A percentile compares a stretch with the other conserved stretches of the same genome.
Conservation (phyloP, 805 yeast genomes). For the Kodamaea hsintzibuensis region DNA sequence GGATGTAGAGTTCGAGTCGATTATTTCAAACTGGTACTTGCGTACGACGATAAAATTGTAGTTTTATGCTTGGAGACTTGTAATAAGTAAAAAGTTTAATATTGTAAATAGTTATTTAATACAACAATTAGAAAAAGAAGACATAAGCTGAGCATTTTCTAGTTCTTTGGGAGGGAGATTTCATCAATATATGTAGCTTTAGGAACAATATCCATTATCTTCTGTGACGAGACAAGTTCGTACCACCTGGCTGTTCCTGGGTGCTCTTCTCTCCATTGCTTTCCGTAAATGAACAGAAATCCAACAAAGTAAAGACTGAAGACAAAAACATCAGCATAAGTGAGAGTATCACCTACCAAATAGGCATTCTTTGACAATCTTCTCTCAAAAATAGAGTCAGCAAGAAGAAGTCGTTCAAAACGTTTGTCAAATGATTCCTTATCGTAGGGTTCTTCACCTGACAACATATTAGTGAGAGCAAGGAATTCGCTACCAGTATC, state of each 20-base stretch:
- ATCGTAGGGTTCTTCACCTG: slow-evolving; percentile 73
- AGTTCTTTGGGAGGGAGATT: too few relatives aligned
- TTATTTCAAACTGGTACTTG: too few relatives aligned
- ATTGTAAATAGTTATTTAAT: too few relatives aligned
- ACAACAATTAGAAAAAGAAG: too few relatives aligned
- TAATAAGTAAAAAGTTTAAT: too few relatives aligned
- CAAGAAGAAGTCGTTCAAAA: slow-evolving; percentile 26
- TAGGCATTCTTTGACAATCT: slow-evolving; percentile 43
- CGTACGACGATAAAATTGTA: too few relatives aligned
- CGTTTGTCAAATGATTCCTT: slow-evolving; percentile 61
- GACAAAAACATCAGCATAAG: slow-evolving; percentile 46
- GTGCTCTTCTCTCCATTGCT: slow-evolving; percentile 60
- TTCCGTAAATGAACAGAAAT: slow-evolving; percentile 59
- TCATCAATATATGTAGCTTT: too few relatives aligned
- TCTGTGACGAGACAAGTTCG: slow-evolving; percentile 44
- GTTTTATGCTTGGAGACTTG: too few relatives aligned
- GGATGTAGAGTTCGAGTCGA: too few relatives aligned
- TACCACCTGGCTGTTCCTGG: slow-evolving; percentile 73
- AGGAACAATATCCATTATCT: neutral
- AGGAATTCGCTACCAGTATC: slow-evolving; percentile 51
- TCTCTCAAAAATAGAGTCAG: slow-evolving; percentile 24
- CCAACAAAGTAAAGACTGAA: slow-evolving; percentile 49
- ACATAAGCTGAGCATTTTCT: too few relatives aligned
- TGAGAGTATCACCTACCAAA: slow-evolving; percentile 48
- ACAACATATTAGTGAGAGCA: slow-evolving; percentile 19